These are phyloP conservation scores for Xerocomellus dryophilus DNA, from an alignment of 768 basidiomycete genomes.

Conservation along the genomic window DNA sequence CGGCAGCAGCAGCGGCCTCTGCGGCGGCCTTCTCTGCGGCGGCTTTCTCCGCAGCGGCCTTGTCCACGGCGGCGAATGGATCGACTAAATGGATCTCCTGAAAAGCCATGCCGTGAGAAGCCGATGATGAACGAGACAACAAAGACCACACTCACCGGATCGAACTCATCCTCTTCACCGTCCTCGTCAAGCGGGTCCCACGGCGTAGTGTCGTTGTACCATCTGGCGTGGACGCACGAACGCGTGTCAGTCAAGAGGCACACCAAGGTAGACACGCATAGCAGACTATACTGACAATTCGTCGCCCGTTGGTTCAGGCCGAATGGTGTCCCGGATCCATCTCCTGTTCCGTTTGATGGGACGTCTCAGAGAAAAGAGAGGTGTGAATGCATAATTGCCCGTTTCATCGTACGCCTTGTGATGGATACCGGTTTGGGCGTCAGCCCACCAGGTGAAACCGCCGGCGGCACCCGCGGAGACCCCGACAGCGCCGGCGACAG, in stretches of 20 bases:
- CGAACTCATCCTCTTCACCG: constrained; percentile 21
- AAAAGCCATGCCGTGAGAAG: not conserved
- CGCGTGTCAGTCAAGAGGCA: not conserved
- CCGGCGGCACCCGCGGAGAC: not conserved
- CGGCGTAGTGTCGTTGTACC: constrained; percentile 16
- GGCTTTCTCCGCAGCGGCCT: not conserved
- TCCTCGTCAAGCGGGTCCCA: constrained; percentile 31
- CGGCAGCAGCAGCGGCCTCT: too few relatives aligned
- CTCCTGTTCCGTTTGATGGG: constrained; percentile 4
- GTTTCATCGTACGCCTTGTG: constrained; percentile 17
- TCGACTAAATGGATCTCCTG: constrained; percentile 8
- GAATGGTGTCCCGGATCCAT: constrained; percentile 15
- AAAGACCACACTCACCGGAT: constrained; percentile 10
- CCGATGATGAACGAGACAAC: not conserved
- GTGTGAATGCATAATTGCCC: constrained; percentile 17
- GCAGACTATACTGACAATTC: constrained; percentile 17
- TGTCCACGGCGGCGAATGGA: constrained; percentile 14
- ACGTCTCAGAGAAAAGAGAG: constrained; percentile 20
- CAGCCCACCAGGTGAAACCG: constrained; percentile 16
- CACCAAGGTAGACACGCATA: not conserved
- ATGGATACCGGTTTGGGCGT: constrained; percentile 17
- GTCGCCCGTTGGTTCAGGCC: constrained; percentile 16
- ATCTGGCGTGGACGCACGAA: constrained; percentile 9
- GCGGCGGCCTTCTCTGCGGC: not conserved
- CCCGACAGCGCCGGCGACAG: not conserved